Conservation (phyloP, 345 rosid genomes). For the Geranium brycei region DNA sequence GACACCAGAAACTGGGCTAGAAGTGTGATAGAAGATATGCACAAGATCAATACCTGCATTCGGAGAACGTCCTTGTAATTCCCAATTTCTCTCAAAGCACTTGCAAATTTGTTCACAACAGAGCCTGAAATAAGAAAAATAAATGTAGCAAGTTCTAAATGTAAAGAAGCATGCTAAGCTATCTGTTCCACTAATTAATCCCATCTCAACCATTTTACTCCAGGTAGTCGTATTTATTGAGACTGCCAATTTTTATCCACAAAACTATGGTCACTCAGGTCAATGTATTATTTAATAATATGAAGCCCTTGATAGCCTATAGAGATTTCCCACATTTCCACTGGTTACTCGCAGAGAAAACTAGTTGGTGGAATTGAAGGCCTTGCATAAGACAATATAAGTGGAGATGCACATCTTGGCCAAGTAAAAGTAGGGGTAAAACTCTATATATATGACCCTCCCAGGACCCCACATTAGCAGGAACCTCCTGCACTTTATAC, state of each 20-base stretch:
- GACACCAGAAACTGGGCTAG: neutral
- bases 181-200: neutral
- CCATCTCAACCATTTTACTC: neutral
- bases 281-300: neutral
- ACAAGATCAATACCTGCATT: constrained; percentile 47
- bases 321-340: neutral
- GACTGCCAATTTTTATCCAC: neutral
- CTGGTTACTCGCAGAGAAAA: neutral
- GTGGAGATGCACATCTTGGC: neutral
- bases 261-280: neutral
- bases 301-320: neutral
- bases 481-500: neutral
- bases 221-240: too few relatives aligned
- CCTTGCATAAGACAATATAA: neutral
- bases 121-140: constrained; percentile 48
- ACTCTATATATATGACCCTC: neutral
- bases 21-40: neutral
- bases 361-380: neutral
- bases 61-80: constrained; percentile 96
- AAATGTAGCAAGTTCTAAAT: neutral
- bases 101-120: constrained; percentile 95
- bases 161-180: too few relatives aligned
- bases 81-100: constrained; percentile 96
- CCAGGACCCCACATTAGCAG: neutral
- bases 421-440: neutral